phyloP scores from a whole-genome alignment of 352 stramenopile genomes.

The Pythium utonaiense region DNA sequence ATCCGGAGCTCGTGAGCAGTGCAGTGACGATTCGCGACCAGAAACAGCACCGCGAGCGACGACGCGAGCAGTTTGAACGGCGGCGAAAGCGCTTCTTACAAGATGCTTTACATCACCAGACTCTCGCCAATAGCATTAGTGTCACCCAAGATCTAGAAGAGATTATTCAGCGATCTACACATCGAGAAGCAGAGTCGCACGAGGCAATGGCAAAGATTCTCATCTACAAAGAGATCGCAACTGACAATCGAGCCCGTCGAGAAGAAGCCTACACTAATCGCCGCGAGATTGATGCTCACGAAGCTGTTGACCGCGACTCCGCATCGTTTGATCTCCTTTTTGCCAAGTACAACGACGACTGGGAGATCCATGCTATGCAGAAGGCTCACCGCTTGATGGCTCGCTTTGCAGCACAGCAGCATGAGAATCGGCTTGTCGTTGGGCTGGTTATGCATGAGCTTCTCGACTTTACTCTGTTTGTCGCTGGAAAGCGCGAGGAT shows the following conservation, averaged over 20 bases:
- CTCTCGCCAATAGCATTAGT: background rate
- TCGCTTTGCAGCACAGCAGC: conserved; percentile 28
- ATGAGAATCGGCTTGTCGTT: conserved; percentile 46
- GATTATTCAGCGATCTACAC: conserved; percentile 44
- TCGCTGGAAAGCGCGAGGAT: conserved; percentile 49
- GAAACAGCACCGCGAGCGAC: conserved; percentile 42
- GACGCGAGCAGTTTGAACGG: conserved; percentile 45
- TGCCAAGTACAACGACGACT: conserved; percentile 63
- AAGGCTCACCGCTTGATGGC: conserved; percentile 32
- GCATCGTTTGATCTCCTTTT: conserved; percentile 49
- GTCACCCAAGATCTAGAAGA: conserved; percentile 25
- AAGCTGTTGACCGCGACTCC: conserved; percentile 51
- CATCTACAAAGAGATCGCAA: conserved; percentile 63
- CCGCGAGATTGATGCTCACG: conserved; percentile 35
- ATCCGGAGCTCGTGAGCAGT: background rate
- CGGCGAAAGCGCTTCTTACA: conserved; percentile 64
- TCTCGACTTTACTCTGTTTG: conserved; percentile 52
- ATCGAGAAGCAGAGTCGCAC: conserved; percentile 37
- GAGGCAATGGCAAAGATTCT: conserved; percentile 47
- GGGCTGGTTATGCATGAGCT: conserved; percentile 39
- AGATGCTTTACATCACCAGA: conserved; percentile 26
- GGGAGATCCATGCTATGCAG: conserved; percentile 39
- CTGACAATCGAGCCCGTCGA: conserved; percentile 53
- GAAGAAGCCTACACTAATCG: conserved; percentile 50
- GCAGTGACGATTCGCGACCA: conserved; percentile 42